A percentile compares a stretch with the other conserved stretches of the same genome.
These are phyloP conservation scores for Aspergillus sclerotioniger DNA, from an alignment of 495 filamentous ascomycete genomes.

Conservation along the genomic window DNA sequence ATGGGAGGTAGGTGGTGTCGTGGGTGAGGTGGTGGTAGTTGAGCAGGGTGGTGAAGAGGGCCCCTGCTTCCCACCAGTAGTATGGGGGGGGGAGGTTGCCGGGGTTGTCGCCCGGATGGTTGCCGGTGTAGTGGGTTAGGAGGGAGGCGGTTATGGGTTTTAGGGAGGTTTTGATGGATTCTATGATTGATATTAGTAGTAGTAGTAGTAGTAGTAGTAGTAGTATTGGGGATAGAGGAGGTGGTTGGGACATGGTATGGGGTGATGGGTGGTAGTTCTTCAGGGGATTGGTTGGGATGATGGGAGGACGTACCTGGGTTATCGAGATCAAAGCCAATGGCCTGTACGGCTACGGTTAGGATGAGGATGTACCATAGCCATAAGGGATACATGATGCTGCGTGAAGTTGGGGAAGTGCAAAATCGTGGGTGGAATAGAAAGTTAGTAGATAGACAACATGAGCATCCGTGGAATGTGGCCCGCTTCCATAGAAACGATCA, in stretches of 20 bases:
- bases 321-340: neutral
- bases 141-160: constrained; percentile 38
- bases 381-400: neutral
- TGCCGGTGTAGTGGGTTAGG: constrained; percentile 67
- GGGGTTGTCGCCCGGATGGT: constrained; percentile 65
- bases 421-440: neutral
- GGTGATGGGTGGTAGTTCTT: too few species aligned
- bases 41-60: constrained; percentile 72
- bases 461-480: neutral
- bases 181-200: too few species aligned
- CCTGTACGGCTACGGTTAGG: neutral
- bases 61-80: constrained; percentile 82
- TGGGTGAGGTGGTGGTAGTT: constrained; percentile 85
- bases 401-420: neutral
- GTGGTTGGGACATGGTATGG: neutral
- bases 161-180: neutral
- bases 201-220: too few species aligned
- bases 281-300: too few species aligned
- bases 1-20: constrained; percentile 64
- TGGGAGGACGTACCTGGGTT: neutral
- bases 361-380: neutral
- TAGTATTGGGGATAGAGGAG: too few species aligned
- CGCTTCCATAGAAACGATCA: neutral
- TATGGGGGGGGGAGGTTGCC: constrained; percentile 74
- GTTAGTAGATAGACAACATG: neutral